Evolutionary conservation across 306 rosid species (phyloP).

Genomic region (Hippophae gyantsensis): DNA sequence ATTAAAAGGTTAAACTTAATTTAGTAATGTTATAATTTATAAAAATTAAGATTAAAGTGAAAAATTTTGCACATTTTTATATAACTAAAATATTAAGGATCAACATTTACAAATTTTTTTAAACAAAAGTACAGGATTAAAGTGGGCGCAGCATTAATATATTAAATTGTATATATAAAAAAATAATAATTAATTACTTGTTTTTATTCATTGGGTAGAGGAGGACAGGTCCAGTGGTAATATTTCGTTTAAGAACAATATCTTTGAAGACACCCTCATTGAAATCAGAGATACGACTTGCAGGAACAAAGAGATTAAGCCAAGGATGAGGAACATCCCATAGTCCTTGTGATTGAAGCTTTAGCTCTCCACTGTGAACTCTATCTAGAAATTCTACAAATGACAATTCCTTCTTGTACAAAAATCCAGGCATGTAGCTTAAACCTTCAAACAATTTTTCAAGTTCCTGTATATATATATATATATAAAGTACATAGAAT

Average conservation of each 20-base stretch:
- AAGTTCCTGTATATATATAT: slow-evolving; percentile 33
- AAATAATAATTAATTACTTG: slow-evolving; percentile 48
- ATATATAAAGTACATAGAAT: neutral
- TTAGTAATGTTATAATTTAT: too few relatives aligned
- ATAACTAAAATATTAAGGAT: too few relatives aligned
- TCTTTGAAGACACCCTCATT: slow-evolving; percentile 46
- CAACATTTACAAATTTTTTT: neutral
- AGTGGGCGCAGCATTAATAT: neutral
- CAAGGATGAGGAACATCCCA: slow-evolving; percentile 98
- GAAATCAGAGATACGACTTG: slow-evolving; percentile 50
- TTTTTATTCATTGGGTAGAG: slow-evolving; percentile 66
- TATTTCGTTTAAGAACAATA: slow-evolving; percentile 55
- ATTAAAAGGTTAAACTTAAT: too few relatives aligned
- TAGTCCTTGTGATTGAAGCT: slow-evolving; percentile 63
- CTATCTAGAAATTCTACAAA: slow-evolving; percentile 62
- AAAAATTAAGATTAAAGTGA: too few relatives aligned
- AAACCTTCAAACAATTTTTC: slow-evolving; percentile 40
- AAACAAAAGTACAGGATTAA: neutral
- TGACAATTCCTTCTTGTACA: slow-evolving; percentile 51
- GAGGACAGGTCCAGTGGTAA: slow-evolving; percentile 58
- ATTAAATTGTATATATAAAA: too few relatives aligned
- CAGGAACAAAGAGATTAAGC: slow-evolving; percentile 73
- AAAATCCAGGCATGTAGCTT: slow-evolving; percentile 45
- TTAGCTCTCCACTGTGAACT: slow-evolving; percentile 62
- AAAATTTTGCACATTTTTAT: too few relatives aligned